phyloP scores from a whole-genome alignment of 192 early-diverging fungal genomes.

The Martensiomyces pterosporus region DNA sequence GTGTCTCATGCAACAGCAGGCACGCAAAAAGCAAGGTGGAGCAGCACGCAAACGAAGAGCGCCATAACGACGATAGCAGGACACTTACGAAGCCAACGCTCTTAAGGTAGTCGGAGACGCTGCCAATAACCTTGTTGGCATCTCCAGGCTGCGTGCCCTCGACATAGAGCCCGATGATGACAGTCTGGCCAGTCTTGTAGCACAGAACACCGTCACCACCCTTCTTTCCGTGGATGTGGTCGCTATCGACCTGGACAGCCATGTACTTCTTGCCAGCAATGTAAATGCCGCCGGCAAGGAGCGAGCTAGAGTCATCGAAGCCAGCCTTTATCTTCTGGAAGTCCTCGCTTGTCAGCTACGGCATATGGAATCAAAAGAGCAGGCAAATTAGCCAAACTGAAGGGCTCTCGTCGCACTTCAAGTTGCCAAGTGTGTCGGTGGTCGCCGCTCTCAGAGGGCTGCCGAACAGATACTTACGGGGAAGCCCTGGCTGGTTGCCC shows the following conservation, averaged over 20 bases:
- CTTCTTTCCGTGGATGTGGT: slow-evolving; percentile 75
- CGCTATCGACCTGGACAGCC: slow-evolving; percentile 58
- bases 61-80: too few relatives aligned
- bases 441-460: too few relatives aligned
- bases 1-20: too few relatives aligned
- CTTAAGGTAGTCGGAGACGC: slow-evolving; percentile 75
- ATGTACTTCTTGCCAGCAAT: slow-evolving; percentile 72
- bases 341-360: slow-evolving; percentile 56
- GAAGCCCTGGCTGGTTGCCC: slow-evolving; percentile 78
- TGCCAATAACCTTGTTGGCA: slow-evolving; percentile 70
- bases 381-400: too few relatives aligned
- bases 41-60: too few relatives aligned
- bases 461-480: slow-evolving; percentile 49
- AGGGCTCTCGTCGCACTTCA: too few relatives aligned
- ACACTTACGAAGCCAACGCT: slow-evolving; percentile 57
- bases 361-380: too few relatives aligned
- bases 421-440: too few relatives aligned
- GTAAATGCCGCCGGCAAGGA: slow-evolving; percentile 64
- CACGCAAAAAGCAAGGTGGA: too few relatives aligned
- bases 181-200: slow-evolving; percentile 75
- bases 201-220: slow-evolving; percentile 64
- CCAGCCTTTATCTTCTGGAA: slow-evolving; percentile 54
- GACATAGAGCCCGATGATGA: slow-evolving; percentile 69
- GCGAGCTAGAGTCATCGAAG: slow-evolving; percentile 55
- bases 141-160: slow-evolving; percentile 64